Evolutionary conservation across 176 grass and related monocot species (phyloP).

Genomic region (Leersia perrieri): DNA sequence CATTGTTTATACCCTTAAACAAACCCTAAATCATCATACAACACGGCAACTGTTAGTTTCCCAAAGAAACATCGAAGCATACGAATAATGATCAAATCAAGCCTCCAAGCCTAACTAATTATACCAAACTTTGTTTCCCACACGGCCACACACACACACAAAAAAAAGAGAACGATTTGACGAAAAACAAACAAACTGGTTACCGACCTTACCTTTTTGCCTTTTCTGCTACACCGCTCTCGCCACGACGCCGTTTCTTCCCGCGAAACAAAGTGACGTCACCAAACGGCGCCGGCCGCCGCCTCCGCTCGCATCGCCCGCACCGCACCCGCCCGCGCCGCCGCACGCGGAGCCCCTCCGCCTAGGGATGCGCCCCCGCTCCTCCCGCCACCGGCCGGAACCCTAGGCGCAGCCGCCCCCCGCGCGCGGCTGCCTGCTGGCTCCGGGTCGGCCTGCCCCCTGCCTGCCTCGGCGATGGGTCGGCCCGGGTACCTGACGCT

Average conservation of each 20-base stretch:
- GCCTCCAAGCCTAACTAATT: too few relatives aligned
- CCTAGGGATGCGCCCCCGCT: constrained; percentile 30
- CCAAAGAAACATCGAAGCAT: too few relatives aligned
- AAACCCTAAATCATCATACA: background rate
- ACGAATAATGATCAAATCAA: too few relatives aligned
- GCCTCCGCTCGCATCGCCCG: constrained; percentile 26
- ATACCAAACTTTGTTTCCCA: too few relatives aligned
- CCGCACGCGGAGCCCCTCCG: background rate
- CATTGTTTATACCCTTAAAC: background rate
- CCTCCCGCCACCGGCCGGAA: constrained; percentile 33
- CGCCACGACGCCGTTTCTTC: background rate
- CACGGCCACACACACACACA: too few relatives aligned
- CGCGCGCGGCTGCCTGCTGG: background rate
- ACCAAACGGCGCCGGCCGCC: constrained; percentile 27
- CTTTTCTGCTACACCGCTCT: background rate
- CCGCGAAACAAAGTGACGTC: constrained; percentile 22
- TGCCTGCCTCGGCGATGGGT: constrained; percentile 47
- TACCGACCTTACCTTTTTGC: too few relatives aligned
- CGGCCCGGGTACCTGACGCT: constrained; percentile 80
- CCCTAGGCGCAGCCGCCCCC: constrained; percentile 24
- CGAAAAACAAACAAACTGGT: too few relatives aligned
- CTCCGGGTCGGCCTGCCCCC: background rate
- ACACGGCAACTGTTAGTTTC: too few relatives aligned
- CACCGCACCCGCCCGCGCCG: constrained; percentile 16
- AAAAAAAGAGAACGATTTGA: too few relatives aligned